phyloP scores from a whole-genome alignment of 805 yeast species.

The Cyberlindnera petersonii region DNA sequence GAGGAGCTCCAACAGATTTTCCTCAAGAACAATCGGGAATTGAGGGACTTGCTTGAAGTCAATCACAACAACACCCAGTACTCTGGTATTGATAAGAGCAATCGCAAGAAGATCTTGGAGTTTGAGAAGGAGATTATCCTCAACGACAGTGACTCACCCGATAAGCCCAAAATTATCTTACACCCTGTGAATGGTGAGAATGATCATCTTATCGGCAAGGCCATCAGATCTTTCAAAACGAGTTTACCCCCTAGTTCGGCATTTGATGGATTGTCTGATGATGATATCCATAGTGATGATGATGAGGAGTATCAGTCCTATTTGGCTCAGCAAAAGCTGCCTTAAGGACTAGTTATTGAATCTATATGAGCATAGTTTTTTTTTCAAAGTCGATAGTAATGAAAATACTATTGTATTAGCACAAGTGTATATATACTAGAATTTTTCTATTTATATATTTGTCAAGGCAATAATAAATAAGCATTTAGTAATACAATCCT shows the following conservation, averaged over 20 bases:
- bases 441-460: too few relatives aligned
- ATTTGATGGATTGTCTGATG: constrained; percentile 30
- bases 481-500: too few relatives aligned
- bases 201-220: constrained; percentile 24
- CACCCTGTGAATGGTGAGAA: constrained; percentile 26
- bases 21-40: constrained; percentile 19
- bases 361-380: too few relatives aligned
- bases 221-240: constrained; percentile 29
- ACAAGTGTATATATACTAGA: too few relatives aligned
- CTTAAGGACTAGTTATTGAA: too few relatives aligned
- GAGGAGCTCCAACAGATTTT: constrained; percentile 25
- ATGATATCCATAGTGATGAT: constrained; percentile 7
- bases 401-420: too few relatives aligned
- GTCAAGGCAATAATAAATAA: too few relatives aligned
- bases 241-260: constrained; percentile 37
- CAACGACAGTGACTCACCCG: constrained; percentile 17
- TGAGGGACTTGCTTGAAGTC: constrained; percentile 14
- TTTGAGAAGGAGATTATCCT: constrained; percentile 23
- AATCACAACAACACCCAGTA: constrained; percentile 13
- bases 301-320: constrained; percentile 12
- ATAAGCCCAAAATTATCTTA: constrained; percentile 24
- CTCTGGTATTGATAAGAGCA: constrained; percentile 1
- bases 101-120: constrained; percentile 8
- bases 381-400: too few relatives aligned
- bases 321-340: constrained; percentile 3